A percentile compares a stretch with the other conserved stretches of the same genome.
Conservation (phyloP, 768 basidiomycete species). For the Psilocybe cyanescens region DNA sequence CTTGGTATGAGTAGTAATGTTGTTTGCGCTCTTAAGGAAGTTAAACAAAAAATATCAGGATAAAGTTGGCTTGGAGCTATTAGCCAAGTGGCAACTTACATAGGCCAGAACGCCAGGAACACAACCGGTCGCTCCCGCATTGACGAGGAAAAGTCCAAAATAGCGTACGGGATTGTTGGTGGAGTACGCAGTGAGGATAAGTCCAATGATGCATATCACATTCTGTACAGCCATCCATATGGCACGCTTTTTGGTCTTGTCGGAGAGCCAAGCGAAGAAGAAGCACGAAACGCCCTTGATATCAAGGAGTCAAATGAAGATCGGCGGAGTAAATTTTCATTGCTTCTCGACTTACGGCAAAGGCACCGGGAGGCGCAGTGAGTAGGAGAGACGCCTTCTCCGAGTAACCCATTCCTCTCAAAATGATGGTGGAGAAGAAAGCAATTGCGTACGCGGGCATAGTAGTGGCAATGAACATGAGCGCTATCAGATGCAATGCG, state of each 20-base stretch:
- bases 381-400: slow-evolving; percentile 33
- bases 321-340: not conserved
- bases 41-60: not conserved
- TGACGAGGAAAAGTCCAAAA: slow-evolving; percentile 40
- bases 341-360: slow-evolving; percentile 27
- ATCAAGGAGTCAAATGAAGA: not conserved
- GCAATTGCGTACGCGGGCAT: slow-evolving; percentile 42
- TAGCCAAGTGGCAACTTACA: slow-evolving; percentile 25
- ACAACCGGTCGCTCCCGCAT: slow-evolving; percentile 37
- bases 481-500: slow-evolving; percentile 15
- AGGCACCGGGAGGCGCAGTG: slow-evolving; percentile 37
- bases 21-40: slow-evolving; percentile 34
- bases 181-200: slow-evolving; percentile 34
- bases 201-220: slow-evolving; percentile 35
- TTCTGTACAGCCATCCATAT: slow-evolving; percentile 36
- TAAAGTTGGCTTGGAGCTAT: not conserved
- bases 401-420: slow-evolving; percentile 37
- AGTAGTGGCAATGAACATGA: slow-evolving; percentile 42
- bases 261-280: slow-evolving; percentile 40
- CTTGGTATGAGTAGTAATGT: slow-evolving; percentile 39
- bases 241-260: slow-evolving; percentile 37
- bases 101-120: slow-evolving; percentile 43
- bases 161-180: slow-evolving; percentile 29
- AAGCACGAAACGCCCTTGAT: slow-evolving; percentile 37
- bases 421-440: slow-evolving; percentile 39